phyloP scores from a whole-genome alignment of 2,329 filamentous ascomycete genomes.

The Furcasterigmium sp. region DNA sequence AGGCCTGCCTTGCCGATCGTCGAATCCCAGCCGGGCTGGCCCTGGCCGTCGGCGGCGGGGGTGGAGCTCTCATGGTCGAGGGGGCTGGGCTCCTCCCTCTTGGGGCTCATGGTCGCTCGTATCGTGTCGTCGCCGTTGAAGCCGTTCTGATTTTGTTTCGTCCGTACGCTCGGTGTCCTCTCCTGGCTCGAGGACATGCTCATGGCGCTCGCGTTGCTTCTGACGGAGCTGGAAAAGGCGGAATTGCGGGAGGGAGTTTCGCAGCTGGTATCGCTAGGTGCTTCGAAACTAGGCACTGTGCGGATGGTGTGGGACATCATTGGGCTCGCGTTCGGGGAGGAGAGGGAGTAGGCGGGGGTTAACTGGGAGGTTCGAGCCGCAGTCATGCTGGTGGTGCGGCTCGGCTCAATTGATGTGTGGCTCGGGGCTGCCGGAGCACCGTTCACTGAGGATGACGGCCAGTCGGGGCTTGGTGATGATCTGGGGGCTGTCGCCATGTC shows the following conservation, averaged over 20 bases:
- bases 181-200: conserved; percentile 33
- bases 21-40: conserved; percentile 52
- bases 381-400: conserved; percentile 35
- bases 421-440: conserved; percentile 20
- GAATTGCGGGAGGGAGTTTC: conserved; percentile 36
- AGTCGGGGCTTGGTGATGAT: conserved; percentile 6
- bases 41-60: conserved; percentile 26
- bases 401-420: conserved; percentile 31
- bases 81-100: conserved; percentile 6
- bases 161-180: conserved; percentile 25
- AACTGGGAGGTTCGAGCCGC: conserved; percentile 20
- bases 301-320: conserved; percentile 46
- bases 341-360: conserved; percentile 16
- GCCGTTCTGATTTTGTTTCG: conserved; percentile 24
- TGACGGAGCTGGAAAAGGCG: conserved; percentile 49
- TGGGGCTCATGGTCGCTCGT: conserved; percentile 3
- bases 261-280: conserved; percentile 37
- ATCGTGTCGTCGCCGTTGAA: conserved; percentile 3
- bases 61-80: conserved; percentile 7
- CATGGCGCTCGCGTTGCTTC: conserved; percentile 45
- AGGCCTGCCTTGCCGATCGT: conserved; percentile 65
- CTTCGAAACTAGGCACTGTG: conserved; percentile 50
- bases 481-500: conserved; percentile 18
- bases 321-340: conserved; percentile 17
- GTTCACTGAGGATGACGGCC: conserved; percentile 9